Conservation (phyloP, 1,139 yeast species). For the Debaryomyces fabryi region DNA sequence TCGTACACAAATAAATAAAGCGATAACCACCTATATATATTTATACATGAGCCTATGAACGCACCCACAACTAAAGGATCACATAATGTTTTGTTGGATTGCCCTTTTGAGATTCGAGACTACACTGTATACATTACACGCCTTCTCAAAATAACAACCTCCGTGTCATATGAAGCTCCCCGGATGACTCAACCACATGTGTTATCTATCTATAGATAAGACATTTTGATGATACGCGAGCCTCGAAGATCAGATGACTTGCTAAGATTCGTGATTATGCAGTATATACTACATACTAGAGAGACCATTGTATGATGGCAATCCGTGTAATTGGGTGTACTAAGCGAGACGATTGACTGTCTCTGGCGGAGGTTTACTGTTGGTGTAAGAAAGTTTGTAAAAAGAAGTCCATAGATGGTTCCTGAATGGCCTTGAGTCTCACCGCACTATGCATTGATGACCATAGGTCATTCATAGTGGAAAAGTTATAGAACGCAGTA, state of each 20-base stretch:
- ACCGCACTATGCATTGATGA: background rate
- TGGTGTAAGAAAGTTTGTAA: background rate
- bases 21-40: background rate
- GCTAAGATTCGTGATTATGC: background rate
- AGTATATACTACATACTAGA: background rate
- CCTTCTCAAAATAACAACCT: conserved; percentile 1
- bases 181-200: conserved; percentile 8
- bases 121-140: background rate
- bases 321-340: background rate
- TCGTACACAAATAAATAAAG: conserved; percentile 1
- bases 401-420: background rate
- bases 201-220: conserved; percentile 7
- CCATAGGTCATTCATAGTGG: background rate
- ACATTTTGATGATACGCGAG: conserved; percentile 5
- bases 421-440: background rate
- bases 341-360: background rate
- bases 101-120: conserved; percentile 7
- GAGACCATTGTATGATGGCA: background rate
- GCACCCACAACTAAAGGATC: background rate
- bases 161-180: background rate
- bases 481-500: background rate
- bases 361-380: background rate
- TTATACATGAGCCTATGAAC: background rate
- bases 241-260: background rate
- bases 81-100: conserved; percentile 4